Percentiles rank a stretch among this genome's conserved stretches.
Evolutionary conservation across 2,329 filamentous ascomycete species (phyloP).

Genomic region (Trichoderma aggressivum): DNA sequence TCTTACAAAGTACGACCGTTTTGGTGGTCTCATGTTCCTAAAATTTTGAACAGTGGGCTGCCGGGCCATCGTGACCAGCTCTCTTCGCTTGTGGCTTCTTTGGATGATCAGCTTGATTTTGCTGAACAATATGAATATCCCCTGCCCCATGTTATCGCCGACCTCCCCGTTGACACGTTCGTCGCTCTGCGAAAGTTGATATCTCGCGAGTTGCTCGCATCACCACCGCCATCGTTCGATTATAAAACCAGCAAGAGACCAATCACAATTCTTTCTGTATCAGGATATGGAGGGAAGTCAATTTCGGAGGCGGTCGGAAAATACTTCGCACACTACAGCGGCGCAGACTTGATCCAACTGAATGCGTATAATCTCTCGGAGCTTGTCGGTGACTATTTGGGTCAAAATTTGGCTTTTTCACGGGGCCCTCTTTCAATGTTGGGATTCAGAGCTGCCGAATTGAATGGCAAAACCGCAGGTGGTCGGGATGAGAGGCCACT

Average conservation of each 20-base stretch:
- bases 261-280: conserved; percentile 37
- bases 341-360: conserved; percentile 65
- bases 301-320: conserved; percentile 53
- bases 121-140: conserved; percentile 33
- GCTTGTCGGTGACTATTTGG: conserved; percentile 66
- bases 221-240: conserved; percentile 31
- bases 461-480: conserved; percentile 52
- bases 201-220: conserved; percentile 29
- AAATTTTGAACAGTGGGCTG: conserved; percentile 31
- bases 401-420: conserved; percentile 52
- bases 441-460: conserved; percentile 54
- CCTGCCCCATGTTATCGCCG: conserved; percentile 35
- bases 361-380: conserved; percentile 68
- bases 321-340: conserved; percentile 57
- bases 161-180: conserved; percentile 35
- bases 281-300: conserved; percentile 38
- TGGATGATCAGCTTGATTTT: conserved; percentile 30
- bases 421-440: conserved; percentile 51
- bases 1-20: conserved; percentile 35
- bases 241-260: conserved; percentile 36
- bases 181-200: conserved; percentile 30
- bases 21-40: conserved; percentile 41
- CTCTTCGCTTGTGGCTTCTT: conserved; percentile 26
- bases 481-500: conserved; percentile 37
- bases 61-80: conserved; percentile 32